Evolutionary conservation across 345 rosid species (phyloP).

Genomic region (Mallotus nudiflorus): DNA sequence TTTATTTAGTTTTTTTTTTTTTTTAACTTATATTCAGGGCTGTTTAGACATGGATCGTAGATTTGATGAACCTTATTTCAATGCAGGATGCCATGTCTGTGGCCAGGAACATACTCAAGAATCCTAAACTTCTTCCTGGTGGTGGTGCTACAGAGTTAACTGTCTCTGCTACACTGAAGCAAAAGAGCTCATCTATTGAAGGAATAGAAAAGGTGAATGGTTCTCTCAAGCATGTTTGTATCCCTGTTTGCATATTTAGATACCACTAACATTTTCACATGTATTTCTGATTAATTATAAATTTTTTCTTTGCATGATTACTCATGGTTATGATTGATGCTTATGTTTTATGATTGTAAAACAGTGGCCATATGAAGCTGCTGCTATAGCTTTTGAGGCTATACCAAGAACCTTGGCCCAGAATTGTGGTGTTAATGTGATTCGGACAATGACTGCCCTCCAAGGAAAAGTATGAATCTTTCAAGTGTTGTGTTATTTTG

Average conservation of each 20-base stretch:
- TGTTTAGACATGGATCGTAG: neutral
- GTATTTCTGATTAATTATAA: neutral
- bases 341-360: conserved; percentile 19
- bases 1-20: no score
- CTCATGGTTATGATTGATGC: neutral
- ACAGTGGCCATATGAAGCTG: no score
- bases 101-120: conserved; percentile 92
- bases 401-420: no score
- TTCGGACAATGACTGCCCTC: conserved; percentile 70
- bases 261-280: no score
- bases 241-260: no score
- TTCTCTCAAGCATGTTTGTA: neutral
- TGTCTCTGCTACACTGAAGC: no score
- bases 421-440: no score
- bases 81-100: conserved; percentile 94
- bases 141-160: no score
- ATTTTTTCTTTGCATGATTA: neutral
- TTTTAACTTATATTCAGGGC: neutral
- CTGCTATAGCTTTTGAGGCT: no score
- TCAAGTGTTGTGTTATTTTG: neutral
- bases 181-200: no score
- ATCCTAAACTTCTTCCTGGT: conserved; percentile 92
- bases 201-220: no score
- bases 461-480: conserved; percentile 72
- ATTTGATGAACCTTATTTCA: neutral